phyloP scores from a whole-genome alignment of 2,329 filamentous ascomycete species.

The Colletotrichum tamarilloi region DNA sequence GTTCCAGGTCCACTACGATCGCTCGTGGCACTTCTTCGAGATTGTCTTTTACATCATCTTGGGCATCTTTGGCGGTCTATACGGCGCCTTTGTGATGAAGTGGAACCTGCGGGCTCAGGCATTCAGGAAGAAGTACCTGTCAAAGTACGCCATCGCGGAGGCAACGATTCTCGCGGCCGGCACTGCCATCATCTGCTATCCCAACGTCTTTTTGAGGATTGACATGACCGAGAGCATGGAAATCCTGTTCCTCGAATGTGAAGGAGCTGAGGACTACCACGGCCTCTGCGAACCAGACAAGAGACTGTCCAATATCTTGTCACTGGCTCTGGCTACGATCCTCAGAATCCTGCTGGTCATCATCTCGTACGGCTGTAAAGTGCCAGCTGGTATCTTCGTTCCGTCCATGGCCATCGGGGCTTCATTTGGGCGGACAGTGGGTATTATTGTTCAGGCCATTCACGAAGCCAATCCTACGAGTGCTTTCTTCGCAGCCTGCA shows the following conservation, averaged over 20 bases:
- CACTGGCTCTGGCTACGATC: slow-evolving; percentile 81
- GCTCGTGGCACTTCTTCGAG: slow-evolving; percentile 98
- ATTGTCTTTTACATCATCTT: slow-evolving; percentile 90
- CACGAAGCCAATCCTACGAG: slow-evolving; percentile 86
- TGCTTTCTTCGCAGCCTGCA: slow-evolving; percentile 87
- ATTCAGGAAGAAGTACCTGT: slow-evolving; percentile 93
- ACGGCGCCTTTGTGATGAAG: slow-evolving; percentile 97
- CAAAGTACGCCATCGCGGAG: slow-evolving; percentile 86
- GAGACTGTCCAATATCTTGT: slow-evolving; percentile 81
- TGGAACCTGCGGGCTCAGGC: slow-evolving; percentile 93
- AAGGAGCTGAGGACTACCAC: slow-evolving; percentile 88
- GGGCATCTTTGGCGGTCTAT: slow-evolving; percentile 92
- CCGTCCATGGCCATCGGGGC: slow-evolving; percentile 98
- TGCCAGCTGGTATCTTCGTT: slow-evolving; percentile 97
- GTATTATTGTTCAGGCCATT: slow-evolving; percentile 90
- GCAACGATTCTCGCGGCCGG: slow-evolving; percentile 83
- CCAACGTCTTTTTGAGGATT: slow-evolving; percentile 93
- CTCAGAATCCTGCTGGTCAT: slow-evolving; percentile 88
- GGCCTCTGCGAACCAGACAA: slow-evolving; percentile 85
- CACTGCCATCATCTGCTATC: slow-evolving; percentile 95
- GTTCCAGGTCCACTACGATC: slow-evolving; percentile 97
- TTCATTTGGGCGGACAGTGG: slow-evolving; percentile 92
- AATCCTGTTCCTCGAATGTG: slow-evolving; percentile 93
- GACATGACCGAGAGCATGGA: slow-evolving; percentile 99
- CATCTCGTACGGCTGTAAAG: slow-evolving; percentile 97